Conservation (phyloP, 176 grass and related monocot genomes). For the Melocanna baccifera region DNA sequence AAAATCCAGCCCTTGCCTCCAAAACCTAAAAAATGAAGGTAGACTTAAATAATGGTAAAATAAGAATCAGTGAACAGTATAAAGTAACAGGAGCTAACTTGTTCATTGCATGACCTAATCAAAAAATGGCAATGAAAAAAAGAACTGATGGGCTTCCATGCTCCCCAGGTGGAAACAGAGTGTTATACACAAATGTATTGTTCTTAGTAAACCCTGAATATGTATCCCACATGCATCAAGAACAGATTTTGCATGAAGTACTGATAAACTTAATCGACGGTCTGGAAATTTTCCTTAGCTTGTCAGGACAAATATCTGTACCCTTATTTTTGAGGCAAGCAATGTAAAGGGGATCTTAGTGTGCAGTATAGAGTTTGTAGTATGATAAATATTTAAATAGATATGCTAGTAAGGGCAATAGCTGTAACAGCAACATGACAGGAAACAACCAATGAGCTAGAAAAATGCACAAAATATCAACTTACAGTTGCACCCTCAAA, state of each 20-base stretch:
- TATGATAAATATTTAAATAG: not conserved
- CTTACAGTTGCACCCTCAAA: slow-evolving; percentile 99
- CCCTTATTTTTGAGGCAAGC: slow-evolving; percentile 11
- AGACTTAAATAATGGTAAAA: not conserved
- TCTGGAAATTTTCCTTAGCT: slow-evolving; percentile 6
- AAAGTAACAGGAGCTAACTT: not conserved
- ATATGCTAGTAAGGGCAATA: slow-evolving; percentile 9
- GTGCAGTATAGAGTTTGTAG: not conserved
- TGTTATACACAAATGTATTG: slow-evolving; percentile 5
- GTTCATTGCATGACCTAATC: not conserved
- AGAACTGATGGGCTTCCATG: not conserved
- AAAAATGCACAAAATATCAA: slow-evolving; percentile 30
- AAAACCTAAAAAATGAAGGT: slow-evolving; percentile 62
- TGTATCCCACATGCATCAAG: not conserved
- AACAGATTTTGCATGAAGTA: not conserved
- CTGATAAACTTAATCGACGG: not conserved
- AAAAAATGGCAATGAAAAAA: not conserved
- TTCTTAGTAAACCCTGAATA: not conserved
- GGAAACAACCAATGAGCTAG: not conserved
- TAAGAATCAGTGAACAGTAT: slow-evolving; percentile 12
- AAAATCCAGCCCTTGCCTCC: slow-evolving; percentile 97
- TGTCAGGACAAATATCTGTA: not conserved
- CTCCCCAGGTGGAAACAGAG: not conserved
- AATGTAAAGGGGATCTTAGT: not conserved
- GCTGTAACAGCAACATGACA: not conserved